Conservation (phyloP, 2,329 filamentous ascomycete genomes). For the Aspergillus alliaceus region DNA sequence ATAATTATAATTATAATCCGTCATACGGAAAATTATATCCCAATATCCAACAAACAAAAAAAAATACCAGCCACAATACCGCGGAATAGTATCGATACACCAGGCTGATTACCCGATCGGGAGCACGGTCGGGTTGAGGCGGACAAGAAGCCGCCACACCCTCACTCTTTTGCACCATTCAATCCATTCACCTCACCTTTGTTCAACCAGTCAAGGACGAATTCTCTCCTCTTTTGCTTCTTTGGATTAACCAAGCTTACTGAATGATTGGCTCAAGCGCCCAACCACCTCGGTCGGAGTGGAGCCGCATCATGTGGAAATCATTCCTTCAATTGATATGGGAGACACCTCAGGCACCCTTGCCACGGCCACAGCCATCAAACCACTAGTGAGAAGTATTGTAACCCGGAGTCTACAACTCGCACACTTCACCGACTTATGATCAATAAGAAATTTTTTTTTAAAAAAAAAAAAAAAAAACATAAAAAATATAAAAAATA, state of each 20-base stretch:
- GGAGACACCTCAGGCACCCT: background rate
- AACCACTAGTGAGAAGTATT: no score
- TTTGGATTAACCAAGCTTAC: no score
- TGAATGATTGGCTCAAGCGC: background rate
- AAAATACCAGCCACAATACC: no score
- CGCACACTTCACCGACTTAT: background rate
- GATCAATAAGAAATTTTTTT: background rate
- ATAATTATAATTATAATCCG: no score
- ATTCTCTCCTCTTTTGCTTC: no score
- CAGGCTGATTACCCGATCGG: slow-evolving; percentile 5
- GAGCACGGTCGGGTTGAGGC: slow-evolving; percentile 3
- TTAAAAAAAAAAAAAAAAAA: no score
- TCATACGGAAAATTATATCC: no score
- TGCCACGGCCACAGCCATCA: background rate
- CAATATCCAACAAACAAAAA: no score
- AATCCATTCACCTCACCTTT: background rate
- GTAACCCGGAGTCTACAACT: no score
- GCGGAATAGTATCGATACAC: no score
- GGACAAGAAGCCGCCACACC: background rate
- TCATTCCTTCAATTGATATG: no score
- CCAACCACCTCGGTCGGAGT: background rate
- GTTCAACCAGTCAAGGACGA: background rate
- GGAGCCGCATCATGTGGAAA: background rate
- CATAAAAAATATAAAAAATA: no score
- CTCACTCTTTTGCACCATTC: background rate